Evolutionary conservation across 106 monocot species (phyloP).

Genomic region (Vanilla planifolia): DNA sequence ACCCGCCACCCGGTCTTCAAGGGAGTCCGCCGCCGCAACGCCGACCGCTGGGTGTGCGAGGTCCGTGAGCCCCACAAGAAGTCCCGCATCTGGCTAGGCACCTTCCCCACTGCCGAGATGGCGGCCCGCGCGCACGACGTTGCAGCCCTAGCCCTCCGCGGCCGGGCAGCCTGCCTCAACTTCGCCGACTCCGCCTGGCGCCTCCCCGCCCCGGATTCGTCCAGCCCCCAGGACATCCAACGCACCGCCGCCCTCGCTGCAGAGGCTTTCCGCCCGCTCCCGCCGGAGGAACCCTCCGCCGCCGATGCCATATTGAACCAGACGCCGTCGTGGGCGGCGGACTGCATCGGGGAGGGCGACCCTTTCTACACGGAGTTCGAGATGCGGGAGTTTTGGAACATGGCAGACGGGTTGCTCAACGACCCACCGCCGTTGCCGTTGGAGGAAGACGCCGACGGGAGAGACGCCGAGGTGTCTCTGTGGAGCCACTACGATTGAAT

Average conservation of each 20-base stretch:
- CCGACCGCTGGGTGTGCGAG: constrained; percentile 82
- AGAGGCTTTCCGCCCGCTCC: constrained; percentile 38
- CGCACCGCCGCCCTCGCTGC: constrained; percentile 49
- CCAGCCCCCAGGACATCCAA: constrained; percentile 51
- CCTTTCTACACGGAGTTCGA: constrained; percentile 13
- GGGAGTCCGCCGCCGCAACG: constrained; percentile 61
- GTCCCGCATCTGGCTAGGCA: constrained; percentile 93
- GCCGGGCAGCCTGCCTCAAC: constrained; percentile 75
- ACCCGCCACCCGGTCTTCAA: constrained; percentile 84
- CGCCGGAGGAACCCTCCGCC: neutral
- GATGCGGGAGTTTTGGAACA: constrained; percentile 45
- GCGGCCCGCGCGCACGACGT: constrained; percentile 92
- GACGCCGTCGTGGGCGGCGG: too few species aligned
- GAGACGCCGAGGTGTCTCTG: constrained; percentile 22
- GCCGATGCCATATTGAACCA: constrained; percentile 12
- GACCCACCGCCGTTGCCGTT: constrained; percentile 34
- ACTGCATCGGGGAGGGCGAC: too few species aligned
- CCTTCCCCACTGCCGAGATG: constrained; percentile 91
- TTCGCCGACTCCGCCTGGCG: constrained; percentile 80
- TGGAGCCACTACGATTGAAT: constrained; percentile 41
- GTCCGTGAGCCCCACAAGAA: constrained; percentile 84
- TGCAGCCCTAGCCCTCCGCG: constrained; percentile 82
- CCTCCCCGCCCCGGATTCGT: constrained; percentile 39
- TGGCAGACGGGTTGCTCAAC: constrained; percentile 60
- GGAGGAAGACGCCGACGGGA: constrained; percentile 5